Evolutionary conservation across 2,329 filamentous ascomycete species (phyloP), one percentile per base, ranked within the genome.

Genomic region (Claviceps purpurea): DNA sequence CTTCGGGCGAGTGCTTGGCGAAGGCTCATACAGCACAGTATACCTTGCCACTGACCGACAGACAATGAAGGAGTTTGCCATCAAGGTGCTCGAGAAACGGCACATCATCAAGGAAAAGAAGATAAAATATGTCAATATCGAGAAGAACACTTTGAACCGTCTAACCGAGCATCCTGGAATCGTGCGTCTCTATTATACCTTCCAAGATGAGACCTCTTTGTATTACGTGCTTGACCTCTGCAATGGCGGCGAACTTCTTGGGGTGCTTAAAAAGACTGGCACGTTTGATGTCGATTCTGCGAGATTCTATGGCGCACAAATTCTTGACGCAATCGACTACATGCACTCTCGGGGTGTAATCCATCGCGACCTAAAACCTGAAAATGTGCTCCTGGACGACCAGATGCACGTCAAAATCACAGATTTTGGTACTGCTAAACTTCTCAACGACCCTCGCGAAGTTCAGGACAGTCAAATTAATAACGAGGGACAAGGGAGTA

Each of bases 21-120:
- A 98, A 69, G 93, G 93, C 26, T 98, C 93, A 5, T 98, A 98
- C 77, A 97, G 91, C 63, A 96, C 90, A 8, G 93, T 98, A 40
- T 82, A 93, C 57, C 81, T 93, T 50, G 93, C 90, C 40, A 95
- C 89, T 4, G 93, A 98, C 68, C 83, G 91, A 55, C 89, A 95
- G 67, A 95, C 89, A 1, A 73, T 94, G 53, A 95, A 95, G 62
- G 91, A 98, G 67, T 97, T 97, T 64, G 93, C 93, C 26, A 90
- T 98, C 70, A 98, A 98, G 68, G 91, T 98, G 16, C 79, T 98
- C 47, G 93, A 98, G 70, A 98, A 98, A 71, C 82, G 89, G 62
- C 93, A 98, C 68, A 98, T 98, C 64, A 98, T 98, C 75, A 98
- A 97, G 70, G 93, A 98, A 71, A 97, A 95, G 70, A 98, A 98